These are phyloP conservation scores for Saposhnikovia divaricata DNA, from an alignment of 129 eudicot genomes.

Conservation along the genomic window DNA sequence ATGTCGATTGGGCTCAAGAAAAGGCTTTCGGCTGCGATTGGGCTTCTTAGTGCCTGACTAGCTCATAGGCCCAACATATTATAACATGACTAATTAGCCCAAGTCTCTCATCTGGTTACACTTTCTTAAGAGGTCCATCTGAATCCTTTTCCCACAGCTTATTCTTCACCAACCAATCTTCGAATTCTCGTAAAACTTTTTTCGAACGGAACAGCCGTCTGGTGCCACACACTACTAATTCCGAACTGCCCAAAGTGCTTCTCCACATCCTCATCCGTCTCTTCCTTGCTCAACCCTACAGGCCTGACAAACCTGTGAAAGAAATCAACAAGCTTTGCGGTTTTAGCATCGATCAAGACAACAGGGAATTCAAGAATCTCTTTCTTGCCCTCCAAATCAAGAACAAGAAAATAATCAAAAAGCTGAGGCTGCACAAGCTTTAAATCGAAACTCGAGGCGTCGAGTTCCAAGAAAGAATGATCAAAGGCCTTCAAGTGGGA, in stretches of 20 bases:
- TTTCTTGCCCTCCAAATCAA: constrained; percentile 93
- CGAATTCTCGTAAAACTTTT: constrained; percentile 76
- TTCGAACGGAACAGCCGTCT: constrained; percentile 17
- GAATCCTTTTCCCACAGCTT: background rate
- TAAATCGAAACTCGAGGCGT: constrained; percentile 16
- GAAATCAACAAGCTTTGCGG: constrained; percentile 58
- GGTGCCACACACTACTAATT: constrained; percentile 60
- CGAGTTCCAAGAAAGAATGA: constrained; percentile 40
- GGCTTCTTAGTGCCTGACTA: too few species aligned
- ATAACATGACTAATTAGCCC: too few species aligned
- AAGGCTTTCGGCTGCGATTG: too few species aligned
- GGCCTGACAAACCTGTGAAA: constrained; percentile 41
- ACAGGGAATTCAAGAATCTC: constrained; percentile 93
- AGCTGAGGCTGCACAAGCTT: constrained; percentile 36
- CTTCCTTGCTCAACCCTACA: constrained; percentile 11
- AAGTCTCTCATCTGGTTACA: too few species aligned
- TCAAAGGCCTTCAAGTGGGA: constrained; percentile 18
- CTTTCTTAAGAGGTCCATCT: background rate
- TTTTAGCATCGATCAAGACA: constrained; percentile 66
- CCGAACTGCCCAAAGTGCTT: constrained; percentile 79
- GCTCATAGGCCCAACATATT: too few species aligned
- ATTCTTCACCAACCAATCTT: background rate
- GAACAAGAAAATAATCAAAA: constrained; percentile 71
- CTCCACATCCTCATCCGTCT: constrained; percentile 60
- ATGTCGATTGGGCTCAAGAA: too few species aligned